These are phyloP conservation scores for Termitomyces sp. DNA, from an alignment of 768 basidiomycete genomes.

Conservation along the genomic window DNA sequence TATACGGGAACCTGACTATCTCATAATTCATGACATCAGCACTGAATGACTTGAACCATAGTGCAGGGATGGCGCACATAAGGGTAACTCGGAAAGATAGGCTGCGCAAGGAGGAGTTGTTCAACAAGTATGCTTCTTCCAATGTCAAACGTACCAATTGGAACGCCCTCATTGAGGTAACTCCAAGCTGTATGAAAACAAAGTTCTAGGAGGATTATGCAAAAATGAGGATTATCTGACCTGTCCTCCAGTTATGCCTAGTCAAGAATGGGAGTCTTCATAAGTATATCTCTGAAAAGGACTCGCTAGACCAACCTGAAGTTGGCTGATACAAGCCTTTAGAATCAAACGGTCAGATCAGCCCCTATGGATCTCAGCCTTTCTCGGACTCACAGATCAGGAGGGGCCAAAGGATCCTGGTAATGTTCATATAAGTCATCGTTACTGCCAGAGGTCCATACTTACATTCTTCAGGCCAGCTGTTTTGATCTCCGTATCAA, in stretches of 20 bases:
- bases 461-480: conserved; percentile 44
- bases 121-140: background rate
- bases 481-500: conserved; percentile 59
- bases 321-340: conserved; percentile 36
- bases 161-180: conserved; percentile 31
- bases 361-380: background rate
- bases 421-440: background rate
- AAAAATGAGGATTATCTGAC: conserved; percentile 16
- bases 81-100: conserved; percentile 36
- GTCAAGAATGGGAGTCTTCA: background rate
- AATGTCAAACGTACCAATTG: conserved; percentile 26
- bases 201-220: background rate
- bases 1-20: conserved; percentile 56
- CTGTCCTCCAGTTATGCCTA: conserved; percentile 45
- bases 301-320: too few species aligned
- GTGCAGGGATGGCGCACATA: conserved; percentile 16
- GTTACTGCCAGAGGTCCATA: background rate
- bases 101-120: conserved; percentile 19
- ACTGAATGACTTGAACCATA: background rate
- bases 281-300: too few species aligned
- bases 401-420: conserved; percentile 36
- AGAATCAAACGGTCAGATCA: background rate
- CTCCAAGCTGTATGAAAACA: conserved; percentile 32
- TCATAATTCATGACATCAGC: background rate
- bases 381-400: conserved; percentile 32